Conservation (phyloP, 148 eudicot genomes). For the Rhododendron ferrugineum region DNA sequence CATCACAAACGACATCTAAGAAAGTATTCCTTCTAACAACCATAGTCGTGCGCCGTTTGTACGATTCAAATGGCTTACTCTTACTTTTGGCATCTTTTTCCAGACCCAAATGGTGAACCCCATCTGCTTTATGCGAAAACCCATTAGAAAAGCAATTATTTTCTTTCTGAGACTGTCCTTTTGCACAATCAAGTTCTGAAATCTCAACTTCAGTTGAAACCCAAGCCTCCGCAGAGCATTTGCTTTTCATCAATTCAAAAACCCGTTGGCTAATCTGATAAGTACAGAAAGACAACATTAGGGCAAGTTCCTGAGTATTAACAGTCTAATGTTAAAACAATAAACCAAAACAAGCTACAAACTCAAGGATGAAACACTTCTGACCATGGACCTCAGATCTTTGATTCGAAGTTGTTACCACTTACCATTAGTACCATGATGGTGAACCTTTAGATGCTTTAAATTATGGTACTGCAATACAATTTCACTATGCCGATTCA, state of each 20-base stretch:
- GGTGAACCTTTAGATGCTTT: neutral
- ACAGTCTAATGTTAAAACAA: neutral
- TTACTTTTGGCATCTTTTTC: constrained; percentile 38
- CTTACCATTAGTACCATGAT: neutral
- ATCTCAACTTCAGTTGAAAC: constrained; percentile 24
- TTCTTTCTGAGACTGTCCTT: constrained; percentile 22
- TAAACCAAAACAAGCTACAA: neutral
- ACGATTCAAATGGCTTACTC: constrained; percentile 60
- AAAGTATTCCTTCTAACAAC: constrained; percentile 62
- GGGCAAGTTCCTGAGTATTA: neutral
- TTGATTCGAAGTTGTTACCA: neutral
- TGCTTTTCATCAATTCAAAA: constrained; percentile 69
- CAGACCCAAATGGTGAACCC: constrained; percentile 16
- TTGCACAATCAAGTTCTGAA: constrained; percentile 19
- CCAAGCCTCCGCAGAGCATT: constrained; percentile 35
- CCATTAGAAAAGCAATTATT: constrained; percentile 15
- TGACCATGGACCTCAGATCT: neutral
- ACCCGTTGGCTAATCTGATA: constrained; percentile 86
- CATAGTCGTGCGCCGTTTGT: constrained; percentile 80
- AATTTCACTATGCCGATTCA: neutral
- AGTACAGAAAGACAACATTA: constrained; percentile 5
- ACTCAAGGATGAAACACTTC: neutral
- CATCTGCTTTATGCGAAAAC: constrained; percentile 27
- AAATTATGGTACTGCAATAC: neutral
- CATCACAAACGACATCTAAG: constrained; percentile 80